Percentiles rank a stretch among this genome's conserved stretches.
Conservation (phyloP, 108 stramenopile genomes). For the Cylindrotheca closterium region DNA sequence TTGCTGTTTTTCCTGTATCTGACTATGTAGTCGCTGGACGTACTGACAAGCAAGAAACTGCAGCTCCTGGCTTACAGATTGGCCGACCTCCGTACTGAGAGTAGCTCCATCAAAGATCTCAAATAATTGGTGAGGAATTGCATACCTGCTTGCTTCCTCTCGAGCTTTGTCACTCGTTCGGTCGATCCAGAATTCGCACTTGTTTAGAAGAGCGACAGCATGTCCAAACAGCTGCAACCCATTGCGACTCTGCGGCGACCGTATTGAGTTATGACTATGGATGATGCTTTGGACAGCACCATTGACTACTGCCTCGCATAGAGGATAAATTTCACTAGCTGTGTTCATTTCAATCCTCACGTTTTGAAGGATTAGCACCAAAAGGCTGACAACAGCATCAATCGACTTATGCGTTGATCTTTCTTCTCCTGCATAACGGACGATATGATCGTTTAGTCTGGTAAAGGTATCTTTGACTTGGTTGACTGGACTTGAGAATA, state of each 20-base stretch:
- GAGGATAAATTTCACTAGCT: slow-evolving; percentile 14
- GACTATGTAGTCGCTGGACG: slow-evolving; percentile 39
- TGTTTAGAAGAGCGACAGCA: slow-evolving; percentile 35
- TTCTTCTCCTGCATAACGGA: background rate
- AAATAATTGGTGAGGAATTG: slow-evolving; percentile 12
- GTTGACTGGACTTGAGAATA: slow-evolving; percentile 33
- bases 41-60: slow-evolving; percentile 44
- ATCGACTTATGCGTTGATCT: background rate
- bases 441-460: slow-evolving; percentile 45
- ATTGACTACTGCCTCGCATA: slow-evolving; percentile 25
- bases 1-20: slow-evolving; percentile 36
- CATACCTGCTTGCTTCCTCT: slow-evolving; percentile 7
- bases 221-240: slow-evolving; percentile 30
- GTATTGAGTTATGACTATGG: background rate
- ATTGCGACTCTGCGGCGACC: background rate
- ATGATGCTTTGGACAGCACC: slow-evolving; percentile 13
- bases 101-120: slow-evolving; percentile 9
- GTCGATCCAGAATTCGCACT: slow-evolving; percentile 43
- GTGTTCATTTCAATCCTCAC: slow-evolving; percentile 29
- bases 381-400: slow-evolving; percentile 2
- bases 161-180: slow-evolving; percentile 5
- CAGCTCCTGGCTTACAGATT: slow-evolving; percentile 8
- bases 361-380: slow-evolving; percentile 22
- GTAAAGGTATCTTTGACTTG: slow-evolving; percentile 43
- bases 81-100: background rate